Base-by-base conservation (phyloP, 2,329 filamentous ascomycete species). In the Akanthomyces dipterigenus region DNA sequence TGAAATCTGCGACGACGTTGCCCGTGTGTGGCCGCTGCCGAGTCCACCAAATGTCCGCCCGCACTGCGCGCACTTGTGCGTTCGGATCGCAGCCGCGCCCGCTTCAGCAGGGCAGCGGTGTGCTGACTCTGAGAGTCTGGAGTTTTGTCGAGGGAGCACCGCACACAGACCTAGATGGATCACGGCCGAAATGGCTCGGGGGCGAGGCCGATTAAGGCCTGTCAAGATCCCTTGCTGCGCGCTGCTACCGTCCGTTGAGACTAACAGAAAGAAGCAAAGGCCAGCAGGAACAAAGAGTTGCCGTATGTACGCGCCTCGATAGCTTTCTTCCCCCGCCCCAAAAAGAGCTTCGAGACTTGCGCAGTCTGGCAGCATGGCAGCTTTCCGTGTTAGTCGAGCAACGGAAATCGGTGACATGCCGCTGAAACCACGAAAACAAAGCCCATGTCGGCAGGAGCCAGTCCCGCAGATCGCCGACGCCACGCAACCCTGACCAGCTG, bases 401-500 rank as follows among this genome's bases (percentile, higher is more conserved):
- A 26, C 7, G 46, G 31, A 57, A 57, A 49, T 49, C 34, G 55
- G 43, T 57, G 31, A 36, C 49, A 38, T 34, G 31, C 34, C 31
- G 50, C 45, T 56, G 54, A 56, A 56, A 56, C 42, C 54, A 36
- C 40, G 36, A 56, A 56, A 56, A 46, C 18, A 56, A 36, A 36
- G 54, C 36, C 55, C 24, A 48, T 45, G 45, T 34, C 48, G 57
- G 22, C 42, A 28, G 34, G 20, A 61, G 50, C 42, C 38, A 53
- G 53, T 51, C 31, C 48, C 54, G 48, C 60, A 57, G 60, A 57
- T 57, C 53, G 40, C 53, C 54, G 48, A 53, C 60, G 60, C 60
- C 60, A 62, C 54, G 31, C 38, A 62, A 62, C 60, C 60, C 60
- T 62, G 60, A 56, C 60, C 60, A 62, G 60, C 60, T 62, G 60